These are phyloP conservation scores for Calonectria henricotiae DNA, from an alignment of 2,329 filamentous ascomycete species.

Conservation along the genomic window DNA sequence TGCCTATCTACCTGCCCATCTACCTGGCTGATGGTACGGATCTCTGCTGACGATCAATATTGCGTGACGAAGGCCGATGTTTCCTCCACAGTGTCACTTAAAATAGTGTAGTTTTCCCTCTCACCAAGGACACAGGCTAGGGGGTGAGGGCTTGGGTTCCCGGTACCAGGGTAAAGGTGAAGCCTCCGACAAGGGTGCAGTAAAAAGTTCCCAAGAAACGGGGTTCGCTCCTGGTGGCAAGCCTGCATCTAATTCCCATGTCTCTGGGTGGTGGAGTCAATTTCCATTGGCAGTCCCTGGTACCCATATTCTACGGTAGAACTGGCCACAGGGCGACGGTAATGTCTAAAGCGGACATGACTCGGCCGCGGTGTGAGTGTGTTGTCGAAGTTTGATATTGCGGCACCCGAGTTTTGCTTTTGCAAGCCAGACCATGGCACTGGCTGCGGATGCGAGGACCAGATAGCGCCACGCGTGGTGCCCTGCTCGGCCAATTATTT, in stretches of 20 bases:
- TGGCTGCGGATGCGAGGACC: not conserved
- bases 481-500: not conserved
- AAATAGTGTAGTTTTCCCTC: slow-evolving; percentile 36
- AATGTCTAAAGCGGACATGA: slow-evolving; percentile 24
- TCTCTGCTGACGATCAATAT: slow-evolving; percentile 25
- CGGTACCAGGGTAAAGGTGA: slow-evolving; percentile 13
- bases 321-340: not conserved
- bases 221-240: slow-evolving; percentile 14
- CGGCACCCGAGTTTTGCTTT: slow-evolving; percentile 15
- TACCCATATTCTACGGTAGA: slow-evolving; percentile 3
- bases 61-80: slow-evolving; percentile 27
- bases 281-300: not conserved
- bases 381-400: slow-evolving; percentile 25
- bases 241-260: slow-evolving; percentile 22
- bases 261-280: slow-evolving; percentile 13
- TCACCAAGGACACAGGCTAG: slow-evolving; percentile 17
- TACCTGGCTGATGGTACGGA: slow-evolving; percentile 12
- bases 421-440: not conserved
- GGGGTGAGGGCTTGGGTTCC: slow-evolving; percentile 21
- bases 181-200: slow-evolving; percentile 16
- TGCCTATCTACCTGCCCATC: too few species aligned
- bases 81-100: slow-evolving; percentile 27
- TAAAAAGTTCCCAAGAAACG: slow-evolving; percentile 14
- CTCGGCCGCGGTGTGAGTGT: slow-evolving; percentile 12
- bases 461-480: slow-evolving; percentile 4